These are phyloP conservation scores for Neonectria punicea DNA, from an alignment of 2,329 filamentous ascomycete genomes.

Conservation along the genomic window DNA sequence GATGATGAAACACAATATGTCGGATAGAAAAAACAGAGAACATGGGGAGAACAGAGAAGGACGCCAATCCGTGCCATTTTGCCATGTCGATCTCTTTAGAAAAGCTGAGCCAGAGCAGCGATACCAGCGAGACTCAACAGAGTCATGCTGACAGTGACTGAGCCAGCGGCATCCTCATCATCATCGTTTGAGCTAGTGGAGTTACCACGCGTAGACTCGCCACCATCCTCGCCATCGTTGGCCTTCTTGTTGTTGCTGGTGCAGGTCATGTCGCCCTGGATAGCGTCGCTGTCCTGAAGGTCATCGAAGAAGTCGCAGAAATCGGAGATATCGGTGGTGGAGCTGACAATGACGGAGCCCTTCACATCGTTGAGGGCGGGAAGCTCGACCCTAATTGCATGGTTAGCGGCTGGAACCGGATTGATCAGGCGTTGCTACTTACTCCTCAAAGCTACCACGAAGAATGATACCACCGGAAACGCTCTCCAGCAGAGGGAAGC, in stretches of 20 bases:
- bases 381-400: conserved; percentile 71
- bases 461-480: conserved; percentile 86
- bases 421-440: conserved; percentile 53
- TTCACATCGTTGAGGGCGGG: conserved; percentile 74
- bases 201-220: conserved; percentile 40
- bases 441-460: conserved; percentile 85
- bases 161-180: conserved; percentile 56
- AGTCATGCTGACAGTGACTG: conserved; percentile 58
- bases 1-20: conserved; percentile 49
- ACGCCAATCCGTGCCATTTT: conserved; percentile 50
- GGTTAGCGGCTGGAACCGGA: conserved; percentile 7
- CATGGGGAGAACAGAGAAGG: conserved; percentile 46
- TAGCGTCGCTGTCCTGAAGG: conserved; percentile 50
- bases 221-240: conserved; percentile 57
- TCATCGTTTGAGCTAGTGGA: conserved; percentile 44
- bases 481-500: conserved; percentile 74
- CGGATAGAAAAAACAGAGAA: conserved; percentile 49
- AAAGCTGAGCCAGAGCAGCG: conserved; percentile 60
- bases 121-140: conserved; percentile 59
- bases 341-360: conserved; percentile 77
- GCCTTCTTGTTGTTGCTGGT: conserved; percentile 61
- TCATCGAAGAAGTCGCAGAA: conserved; percentile 66
- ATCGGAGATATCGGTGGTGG: conserved; percentile 68
- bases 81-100: conserved; percentile 55
- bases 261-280: conserved; percentile 60